A percentile compares a stretch with the other conserved stretches of the same genome.
Evolutionary conservation across 1,284 basidiomycete species (phyloP).

Genomic region (Austroboletus novae-zelandiae): DNA sequence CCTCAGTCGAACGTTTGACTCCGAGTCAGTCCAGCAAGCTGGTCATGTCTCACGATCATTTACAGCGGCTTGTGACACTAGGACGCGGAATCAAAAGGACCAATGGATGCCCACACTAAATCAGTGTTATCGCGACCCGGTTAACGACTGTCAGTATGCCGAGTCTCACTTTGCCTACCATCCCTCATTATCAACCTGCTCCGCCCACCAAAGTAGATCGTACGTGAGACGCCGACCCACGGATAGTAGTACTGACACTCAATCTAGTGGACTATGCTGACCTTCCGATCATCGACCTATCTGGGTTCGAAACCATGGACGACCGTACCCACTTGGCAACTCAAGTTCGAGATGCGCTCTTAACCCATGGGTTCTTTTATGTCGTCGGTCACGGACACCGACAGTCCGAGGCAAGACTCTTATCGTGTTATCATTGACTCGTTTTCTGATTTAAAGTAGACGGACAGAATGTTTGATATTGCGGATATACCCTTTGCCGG

Average conservation of each 20-base stretch:
- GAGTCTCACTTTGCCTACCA: slow-evolving; percentile 11
- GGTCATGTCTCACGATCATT: too few species aligned
- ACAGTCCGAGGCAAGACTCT: slow-evolving; percentile 40
- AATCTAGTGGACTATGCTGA: slow-evolving; percentile 63
- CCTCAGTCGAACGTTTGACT: too few species aligned
- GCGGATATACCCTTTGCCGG: slow-evolving; percentile 57
- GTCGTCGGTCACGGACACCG: slow-evolving; percentile 57
- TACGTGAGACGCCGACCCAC: slow-evolving; percentile 7
- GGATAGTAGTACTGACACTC: neutral
- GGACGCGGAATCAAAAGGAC: too few species aligned
- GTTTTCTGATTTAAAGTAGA: slow-evolving; percentile 30
- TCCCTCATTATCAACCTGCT: slow-evolving; percentile 23
- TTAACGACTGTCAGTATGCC: slow-evolving; percentile 11
- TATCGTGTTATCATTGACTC: neutral
- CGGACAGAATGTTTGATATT: slow-evolving; percentile 57
- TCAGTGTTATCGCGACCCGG: too few species aligned
- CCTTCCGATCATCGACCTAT: slow-evolving; percentile 62
- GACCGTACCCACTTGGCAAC: slow-evolving; percentile 46
- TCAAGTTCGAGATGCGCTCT: slow-evolving; percentile 56
- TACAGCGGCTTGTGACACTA: slow-evolving; percentile 6
- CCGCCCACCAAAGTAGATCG: slow-evolving; percentile 20
- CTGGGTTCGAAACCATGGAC: slow-evolving; percentile 45
- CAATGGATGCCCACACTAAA: too few species aligned
- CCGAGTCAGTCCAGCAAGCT: too few species aligned
- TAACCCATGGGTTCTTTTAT: slow-evolving; percentile 62